phyloP scores from a whole-genome alignment of 129 eudicot genomes.

The Smallanthus sonchifolius region DNA sequence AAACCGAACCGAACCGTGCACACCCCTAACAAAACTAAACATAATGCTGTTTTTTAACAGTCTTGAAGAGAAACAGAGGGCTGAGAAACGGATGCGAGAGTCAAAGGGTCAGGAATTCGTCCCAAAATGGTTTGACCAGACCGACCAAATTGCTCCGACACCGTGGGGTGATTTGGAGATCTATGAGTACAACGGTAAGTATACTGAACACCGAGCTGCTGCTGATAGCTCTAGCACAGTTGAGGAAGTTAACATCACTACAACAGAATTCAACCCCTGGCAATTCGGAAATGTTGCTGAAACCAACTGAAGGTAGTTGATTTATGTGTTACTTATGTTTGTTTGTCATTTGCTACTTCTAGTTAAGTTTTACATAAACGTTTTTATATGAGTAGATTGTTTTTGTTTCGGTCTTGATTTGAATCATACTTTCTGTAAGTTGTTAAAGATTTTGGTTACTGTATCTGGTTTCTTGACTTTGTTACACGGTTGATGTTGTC shows the following conservation, averaged over 20 bases:
- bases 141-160: conserved; percentile 65
- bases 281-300: conserved; percentile 58
- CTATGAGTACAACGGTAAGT: conserved; percentile 72
- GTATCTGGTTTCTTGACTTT: conserved; percentile 2
- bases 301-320: conserved; percentile 14
- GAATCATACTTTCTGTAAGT: conserved; percentile 12
- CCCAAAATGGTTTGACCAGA: conserved; percentile 78
- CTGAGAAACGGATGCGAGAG: conserved; percentile 82
- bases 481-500: neutral
- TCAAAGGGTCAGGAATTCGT: conserved; percentile 53
- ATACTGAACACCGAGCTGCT: conserved; percentile 57
- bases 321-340: neutral
- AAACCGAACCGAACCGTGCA: too few species aligned
- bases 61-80: conserved; percentile 92
- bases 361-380: conserved; percentile 21
- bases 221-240: conserved; percentile 44
- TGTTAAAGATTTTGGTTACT: conserved; percentile 10
- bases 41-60: conserved; percentile 25
- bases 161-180: conserved; percentile 98
- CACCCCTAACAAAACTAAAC: neutral
- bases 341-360: neutral
- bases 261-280: conserved; percentile 82
- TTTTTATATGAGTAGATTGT: conserved; percentile 17
- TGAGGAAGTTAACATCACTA: conserved; percentile 38
- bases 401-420: conserved; percentile 5